Percentiles rank a stretch among this genome's conserved stretches.
Conservation (phyloP, 169 alveolate species). For the Sarcocystis neurona region DNA sequence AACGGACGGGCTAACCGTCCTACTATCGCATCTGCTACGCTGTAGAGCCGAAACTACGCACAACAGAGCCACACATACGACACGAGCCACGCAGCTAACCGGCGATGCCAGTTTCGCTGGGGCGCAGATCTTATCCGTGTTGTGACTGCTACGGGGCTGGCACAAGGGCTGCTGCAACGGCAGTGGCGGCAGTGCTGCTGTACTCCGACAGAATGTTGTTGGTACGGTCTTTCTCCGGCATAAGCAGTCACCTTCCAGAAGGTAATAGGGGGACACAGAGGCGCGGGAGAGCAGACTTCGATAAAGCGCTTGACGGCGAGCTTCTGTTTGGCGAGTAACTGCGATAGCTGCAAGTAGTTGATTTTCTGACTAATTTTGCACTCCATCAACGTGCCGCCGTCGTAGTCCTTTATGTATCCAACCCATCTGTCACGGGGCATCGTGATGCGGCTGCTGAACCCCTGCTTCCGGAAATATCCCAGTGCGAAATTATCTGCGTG, state of each 20-base stretch:
- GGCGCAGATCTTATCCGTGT: too few species aligned
- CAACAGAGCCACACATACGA: neutral
- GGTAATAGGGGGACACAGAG: conserved; percentile 83
- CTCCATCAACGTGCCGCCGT: conserved; percentile 99
- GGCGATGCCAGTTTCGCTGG: neutral
- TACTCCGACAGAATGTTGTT: neutral
- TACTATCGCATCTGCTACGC: too few species aligned
- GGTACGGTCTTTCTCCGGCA: neutral
- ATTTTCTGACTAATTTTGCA: conserved; percentile 92
- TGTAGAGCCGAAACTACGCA: too few species aligned
- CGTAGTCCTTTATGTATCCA: conserved; percentile 98
- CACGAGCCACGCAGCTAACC: neutral
- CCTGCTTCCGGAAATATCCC: conserved; percentile 96
- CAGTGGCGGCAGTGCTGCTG: neutral
- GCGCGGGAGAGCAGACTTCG: conserved; percentile 80
- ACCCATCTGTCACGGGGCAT: conserved; percentile 96
- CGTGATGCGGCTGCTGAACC: conserved; percentile 92
- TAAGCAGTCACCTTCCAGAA: conserved; percentile 69
- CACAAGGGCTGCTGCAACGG: neutral
- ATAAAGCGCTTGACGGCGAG: conserved; percentile 83
- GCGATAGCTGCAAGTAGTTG: conserved; percentile 90
- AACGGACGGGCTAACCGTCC: too few species aligned
- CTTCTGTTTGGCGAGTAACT: conserved; percentile 89
- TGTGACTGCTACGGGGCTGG: neutral
- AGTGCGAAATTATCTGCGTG: conserved; percentile 96